These are phyloP conservation scores for Auricularia heimuer DNA, from an alignment of 768 basidiomycete species.

Conservation along the genomic window DNA sequence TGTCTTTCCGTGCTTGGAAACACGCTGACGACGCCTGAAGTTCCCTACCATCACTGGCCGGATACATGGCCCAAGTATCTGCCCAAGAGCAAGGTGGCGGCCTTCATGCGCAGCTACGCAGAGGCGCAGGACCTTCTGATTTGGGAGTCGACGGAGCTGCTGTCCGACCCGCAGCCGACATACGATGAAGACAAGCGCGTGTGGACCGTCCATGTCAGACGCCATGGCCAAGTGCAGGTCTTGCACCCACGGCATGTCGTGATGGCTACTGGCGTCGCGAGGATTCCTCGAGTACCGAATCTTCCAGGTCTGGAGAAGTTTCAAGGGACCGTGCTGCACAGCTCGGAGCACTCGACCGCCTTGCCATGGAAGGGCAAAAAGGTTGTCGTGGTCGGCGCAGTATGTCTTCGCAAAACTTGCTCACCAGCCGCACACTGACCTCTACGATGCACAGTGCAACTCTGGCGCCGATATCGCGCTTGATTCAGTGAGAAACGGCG, in stretches of 20 bases:
- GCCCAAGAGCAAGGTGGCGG: slow-evolving; percentile 32
- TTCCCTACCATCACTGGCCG: slow-evolving; percentile 31
- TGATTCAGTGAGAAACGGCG: not conserved
- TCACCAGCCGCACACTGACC: too few relatives aligned
- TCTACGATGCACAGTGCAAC: not conserved
- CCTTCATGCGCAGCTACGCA: slow-evolving; percentile 36
- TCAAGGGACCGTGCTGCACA: not conserved
- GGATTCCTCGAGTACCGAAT: not conserved
- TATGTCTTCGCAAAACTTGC: not conserved
- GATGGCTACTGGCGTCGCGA: not conserved
- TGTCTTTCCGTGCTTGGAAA: too few relatives aligned
- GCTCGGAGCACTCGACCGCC: not conserved
- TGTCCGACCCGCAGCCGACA: slow-evolving; percentile 18
- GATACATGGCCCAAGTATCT: slow-evolving; percentile 32
- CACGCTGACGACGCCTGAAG: slow-evolving; percentile 12
- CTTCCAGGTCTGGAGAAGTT: not conserved
- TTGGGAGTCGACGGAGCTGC: slow-evolving; percentile 29
- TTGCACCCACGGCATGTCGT: not conserved
- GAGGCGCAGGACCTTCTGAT: slow-evolving; percentile 31
- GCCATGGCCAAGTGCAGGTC: not conserved
- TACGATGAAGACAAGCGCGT: slow-evolving; percentile 23
- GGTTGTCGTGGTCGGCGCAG: not conserved
- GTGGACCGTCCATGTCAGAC: slow-evolving; percentile 9
- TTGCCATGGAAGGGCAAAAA: not conserved
- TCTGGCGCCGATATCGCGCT: slow-evolving; percentile 6